phyloP scores from a whole-genome alignment of 2,329 filamentous ascomycete genomes.

The Verticillium albo-atrum region DNA sequence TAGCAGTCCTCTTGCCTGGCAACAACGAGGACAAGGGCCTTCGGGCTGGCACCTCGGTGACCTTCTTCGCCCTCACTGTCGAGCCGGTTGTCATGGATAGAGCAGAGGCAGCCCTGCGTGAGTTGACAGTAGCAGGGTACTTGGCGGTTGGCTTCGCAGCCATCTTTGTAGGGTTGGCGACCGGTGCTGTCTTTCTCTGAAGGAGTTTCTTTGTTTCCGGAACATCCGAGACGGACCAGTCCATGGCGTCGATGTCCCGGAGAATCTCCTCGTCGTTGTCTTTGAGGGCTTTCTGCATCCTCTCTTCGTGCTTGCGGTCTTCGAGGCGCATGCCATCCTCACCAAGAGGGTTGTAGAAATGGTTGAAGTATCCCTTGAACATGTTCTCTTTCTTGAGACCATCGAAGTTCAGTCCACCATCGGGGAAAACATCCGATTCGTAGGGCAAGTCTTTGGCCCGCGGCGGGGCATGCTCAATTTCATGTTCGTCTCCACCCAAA shows the following conservation, averaged over 20 bases:
- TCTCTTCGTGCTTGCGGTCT: conserved; percentile 56
- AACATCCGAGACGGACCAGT: conserved; percentile 56
- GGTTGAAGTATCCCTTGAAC: conserved; percentile 57
- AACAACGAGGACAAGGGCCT: conserved; percentile 26
- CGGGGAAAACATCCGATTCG: conserved; percentile 64
- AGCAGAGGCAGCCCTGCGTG: conserved; percentile 51
- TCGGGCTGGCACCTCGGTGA: conserved; percentile 8
- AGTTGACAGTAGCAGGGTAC: conserved; percentile 21
- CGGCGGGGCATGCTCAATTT: conserved; percentile 88
- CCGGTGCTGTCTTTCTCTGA: conserved; percentile 22
- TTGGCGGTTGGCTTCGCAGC: conserved; percentile 5
- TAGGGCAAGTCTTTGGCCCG: conserved; percentile 62
- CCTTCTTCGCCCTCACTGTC: conserved; percentile 16
- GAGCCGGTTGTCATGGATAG: conserved; percentile 34
- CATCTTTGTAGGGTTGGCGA: conserved; percentile 9
- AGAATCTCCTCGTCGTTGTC: conserved; percentile 64
- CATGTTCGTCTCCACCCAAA: conserved; percentile 52
- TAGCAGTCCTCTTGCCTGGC: conserved; percentile 24
- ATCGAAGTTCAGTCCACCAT: conserved; percentile 50
- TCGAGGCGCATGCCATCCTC: conserved; percentile 61
- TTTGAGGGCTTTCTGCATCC: conserved; percentile 44
- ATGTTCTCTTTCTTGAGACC: conserved; percentile 54
- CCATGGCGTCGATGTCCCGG: conserved; percentile 58
- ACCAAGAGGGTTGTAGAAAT: conserved; percentile 59
- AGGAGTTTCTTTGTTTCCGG: conserved; percentile 36